These are phyloP conservation scores for Guyanaporus albipodus DNA, from an alignment of 768 basidiomycete genomes.

Conservation along the genomic window DNA sequence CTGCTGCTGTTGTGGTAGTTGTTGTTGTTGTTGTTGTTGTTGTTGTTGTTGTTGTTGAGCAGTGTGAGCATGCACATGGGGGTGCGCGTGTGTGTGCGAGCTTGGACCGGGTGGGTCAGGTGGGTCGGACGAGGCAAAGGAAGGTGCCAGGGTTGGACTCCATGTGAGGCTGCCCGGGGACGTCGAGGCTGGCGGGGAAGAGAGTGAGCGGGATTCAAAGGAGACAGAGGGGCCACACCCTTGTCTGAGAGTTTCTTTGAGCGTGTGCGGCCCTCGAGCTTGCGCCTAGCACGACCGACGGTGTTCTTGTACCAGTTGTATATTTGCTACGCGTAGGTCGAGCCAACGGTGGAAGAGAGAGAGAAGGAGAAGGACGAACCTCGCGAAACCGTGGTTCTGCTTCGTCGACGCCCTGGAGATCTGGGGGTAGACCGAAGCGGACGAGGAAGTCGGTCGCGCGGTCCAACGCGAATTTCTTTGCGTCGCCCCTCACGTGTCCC, in stretches of 20 bases:
- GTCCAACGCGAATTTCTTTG: conserved; percentile 65
- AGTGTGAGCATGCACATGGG: neutral
- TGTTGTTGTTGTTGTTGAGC: conserved; percentile 4
- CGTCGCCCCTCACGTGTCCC: conserved; percentile 60
- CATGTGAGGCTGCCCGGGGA: conserved; percentile 31
- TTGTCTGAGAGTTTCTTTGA: conserved; percentile 51
- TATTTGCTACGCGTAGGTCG: conserved; percentile 45
- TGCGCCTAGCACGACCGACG: conserved; percentile 55
- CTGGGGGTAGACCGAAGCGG: conserved; percentile 54
- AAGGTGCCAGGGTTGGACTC: conserved; percentile 36
- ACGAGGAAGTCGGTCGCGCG: conserved; percentile 58
- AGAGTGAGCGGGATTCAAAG: neutral
- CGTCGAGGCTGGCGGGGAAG: conserved; percentile 10
- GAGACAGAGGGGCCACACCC: conserved; percentile 28
- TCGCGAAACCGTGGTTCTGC: conserved; percentile 59
- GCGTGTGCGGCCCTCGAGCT: conserved; percentile 52
- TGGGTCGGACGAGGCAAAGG: conserved; percentile 32
- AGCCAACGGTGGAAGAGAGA: neutral
- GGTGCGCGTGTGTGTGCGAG: conserved; percentile 25
- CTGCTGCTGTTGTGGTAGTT: conserved; percentile 68
- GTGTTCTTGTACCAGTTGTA: conserved; percentile 77
- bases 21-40: conserved; percentile 23
- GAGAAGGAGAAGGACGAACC: conserved; percentile 29
- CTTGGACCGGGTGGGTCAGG: conserved; percentile 27
- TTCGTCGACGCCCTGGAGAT: conserved; percentile 53